Conservation (phyloP, 495 filamentous ascomycete genomes). For the Hyaloscypha variabilis region DNA sequence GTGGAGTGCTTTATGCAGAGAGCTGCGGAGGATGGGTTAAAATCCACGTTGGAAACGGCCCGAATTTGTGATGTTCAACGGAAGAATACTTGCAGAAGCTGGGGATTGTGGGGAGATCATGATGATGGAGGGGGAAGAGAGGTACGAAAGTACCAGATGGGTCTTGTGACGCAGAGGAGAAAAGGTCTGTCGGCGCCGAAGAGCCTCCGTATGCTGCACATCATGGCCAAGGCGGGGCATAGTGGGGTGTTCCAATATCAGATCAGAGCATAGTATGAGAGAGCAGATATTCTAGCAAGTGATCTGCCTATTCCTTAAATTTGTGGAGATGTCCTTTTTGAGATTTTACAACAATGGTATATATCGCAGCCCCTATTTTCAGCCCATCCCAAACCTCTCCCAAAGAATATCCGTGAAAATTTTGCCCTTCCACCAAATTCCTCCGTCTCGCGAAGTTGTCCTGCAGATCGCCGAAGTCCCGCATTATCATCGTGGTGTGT, state of each 20-base stretch:
- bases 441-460: background rate
- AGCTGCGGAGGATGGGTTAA: too few relatives aligned
- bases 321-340: slow-evolving; percentile 5
- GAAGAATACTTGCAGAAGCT: too few relatives aligned
- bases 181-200: background rate
- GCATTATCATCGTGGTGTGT: slow-evolving; percentile 29
- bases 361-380: background rate
- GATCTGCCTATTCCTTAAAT: background rate
- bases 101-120: too few relatives aligned
- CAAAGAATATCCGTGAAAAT: too few relatives aligned
- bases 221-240: too few relatives aligned
- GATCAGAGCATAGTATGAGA: background rate
- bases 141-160: background rate
- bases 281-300: background rate
- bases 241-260: too few relatives aligned
- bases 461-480: background rate
- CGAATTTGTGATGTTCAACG: too few relatives aligned
- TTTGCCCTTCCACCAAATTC: background rate
- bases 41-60: too few relatives aligned
- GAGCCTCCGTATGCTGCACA: background rate
- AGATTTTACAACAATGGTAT: slow-evolving; percentile 3
- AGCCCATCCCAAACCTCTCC: background rate
- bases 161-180: background rate
- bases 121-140: background rate
- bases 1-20: background rate